These are phyloP conservation scores for Colletotrichum ledebouriae DNA, from an alignment of 2,329 filamentous ascomycete genomes.

Conservation along the genomic window DNA sequence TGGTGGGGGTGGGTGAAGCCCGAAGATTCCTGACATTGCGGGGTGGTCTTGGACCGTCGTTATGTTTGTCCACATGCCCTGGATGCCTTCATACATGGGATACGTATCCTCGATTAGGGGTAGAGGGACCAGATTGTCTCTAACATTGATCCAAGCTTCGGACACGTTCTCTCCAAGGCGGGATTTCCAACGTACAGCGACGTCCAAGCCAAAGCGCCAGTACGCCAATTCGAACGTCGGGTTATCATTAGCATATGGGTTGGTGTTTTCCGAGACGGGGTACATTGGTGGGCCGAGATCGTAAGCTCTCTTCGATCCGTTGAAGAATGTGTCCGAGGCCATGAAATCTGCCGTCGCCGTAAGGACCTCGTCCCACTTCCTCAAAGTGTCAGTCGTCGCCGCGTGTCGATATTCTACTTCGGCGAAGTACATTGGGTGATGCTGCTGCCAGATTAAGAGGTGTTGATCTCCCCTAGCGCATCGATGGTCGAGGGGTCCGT, in stretches of 20 bases:
- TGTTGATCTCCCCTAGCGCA: slow-evolving; percentile 72
- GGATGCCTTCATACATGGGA: slow-evolving; percentile 64
- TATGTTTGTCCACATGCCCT: slow-evolving; percentile 57
- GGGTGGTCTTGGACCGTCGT: slow-evolving; percentile 58
- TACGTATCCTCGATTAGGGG: slow-evolving; percentile 65
- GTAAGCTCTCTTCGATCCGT: slow-evolving; percentile 63
- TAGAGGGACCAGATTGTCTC: slow-evolving; percentile 65
- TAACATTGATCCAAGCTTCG: slow-evolving; percentile 60
- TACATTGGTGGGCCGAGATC: slow-evolving; percentile 63
- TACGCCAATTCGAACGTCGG: slow-evolving; percentile 73
- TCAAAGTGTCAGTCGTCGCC: slow-evolving; percentile 58
- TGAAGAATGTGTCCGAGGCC: slow-evolving; percentile 69
- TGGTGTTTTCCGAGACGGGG: slow-evolving; percentile 68
- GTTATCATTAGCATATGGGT: slow-evolving; percentile 68
- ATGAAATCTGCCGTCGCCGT: slow-evolving; percentile 69
- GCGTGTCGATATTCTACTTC: slow-evolving; percentile 66
- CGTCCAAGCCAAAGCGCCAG: slow-evolving; percentile 70
- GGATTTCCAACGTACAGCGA: slow-evolving; percentile 66
- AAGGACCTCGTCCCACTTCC: slow-evolving; percentile 66
- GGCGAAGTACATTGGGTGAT: slow-evolving; percentile 72
- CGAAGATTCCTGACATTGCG: slow-evolving; percentile 58
- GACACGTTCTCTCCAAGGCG: slow-evolving; percentile 61
- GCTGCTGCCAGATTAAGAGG: slow-evolving; percentile 74
- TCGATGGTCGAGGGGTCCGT: slow-evolving; percentile 63
- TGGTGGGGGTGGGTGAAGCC: slow-evolving; percentile 56